These are phyloP conservation scores for Capillidium heterosporum DNA, from an alignment of 371 early-diverging fungal species.

Conservation along the genomic window DNA sequence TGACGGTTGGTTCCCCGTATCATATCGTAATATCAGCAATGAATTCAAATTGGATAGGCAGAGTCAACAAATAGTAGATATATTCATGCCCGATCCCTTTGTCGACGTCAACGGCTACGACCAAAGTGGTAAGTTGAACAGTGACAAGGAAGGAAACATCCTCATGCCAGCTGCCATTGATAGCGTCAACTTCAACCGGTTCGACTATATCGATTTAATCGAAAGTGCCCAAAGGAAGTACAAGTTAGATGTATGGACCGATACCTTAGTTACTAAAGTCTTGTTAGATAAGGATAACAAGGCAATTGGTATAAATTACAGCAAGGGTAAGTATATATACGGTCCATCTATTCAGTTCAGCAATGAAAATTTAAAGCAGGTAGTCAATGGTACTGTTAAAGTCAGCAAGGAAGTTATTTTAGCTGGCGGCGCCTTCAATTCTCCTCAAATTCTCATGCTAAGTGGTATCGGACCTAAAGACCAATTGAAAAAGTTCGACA, in stretches of 20 bases:
- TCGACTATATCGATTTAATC: not conserved
- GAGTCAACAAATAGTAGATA: not conserved
- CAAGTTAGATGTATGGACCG: conserved; percentile 1
- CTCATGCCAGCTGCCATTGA: not conserved
- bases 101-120: not conserved
- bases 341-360: not conserved
- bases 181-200: not conserved
- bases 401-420: conserved; percentile 14
- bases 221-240: not conserved
- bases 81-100: not conserved
- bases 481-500: not conserved
- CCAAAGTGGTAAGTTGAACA: not conserved
- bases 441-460: conserved; percentile 14
- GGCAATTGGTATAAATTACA: not conserved
- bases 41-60: not conserved
- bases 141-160: not conserved
- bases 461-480: conserved; percentile 11
- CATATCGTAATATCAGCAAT: not conserved
- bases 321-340: not conserved
- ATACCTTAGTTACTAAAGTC: not conserved
- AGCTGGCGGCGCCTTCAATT: conserved; percentile 11
- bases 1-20: not conserved
- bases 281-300: not conserved
- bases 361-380: not conserved
- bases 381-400: not conserved